Base-by-base conservation (phyloP, 73 alveolate genomes). In the Paramecium biaurelia region DNA sequence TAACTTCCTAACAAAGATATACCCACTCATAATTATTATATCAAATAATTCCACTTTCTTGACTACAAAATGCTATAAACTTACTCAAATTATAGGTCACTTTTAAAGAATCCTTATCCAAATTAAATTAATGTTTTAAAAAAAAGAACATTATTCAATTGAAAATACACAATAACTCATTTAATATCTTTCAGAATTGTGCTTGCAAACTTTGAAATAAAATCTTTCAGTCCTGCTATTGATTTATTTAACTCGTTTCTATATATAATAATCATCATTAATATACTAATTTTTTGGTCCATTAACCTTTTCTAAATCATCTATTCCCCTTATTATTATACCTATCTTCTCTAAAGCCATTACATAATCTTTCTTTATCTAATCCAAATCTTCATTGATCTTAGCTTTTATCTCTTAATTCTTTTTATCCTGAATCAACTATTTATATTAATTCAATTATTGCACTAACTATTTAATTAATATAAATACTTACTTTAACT, bases 271-370 rank as follows among this genome's bases (percentile, higher is more conserved):
- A 38, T 6, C 12, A 38, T 63, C 0, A 63, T 30, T 12, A 15
- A 58, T 24, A 4, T 63, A 63, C 84, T 63, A 63, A 63, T 63
- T 63, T 63, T 63, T 63, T 2, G 84, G 84, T 2, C 84, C 84
- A 63, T 21, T 58, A 2, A 58, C 37, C 21, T 58, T 58, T 58
- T 58, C 76, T 58, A 58, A 58, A 58, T 58, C 76, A 7, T 58
- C 76, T 58, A 63, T 63, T 0, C 84, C 49, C 12, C 84, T 63
- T 26, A 63, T 63, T 9, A 63, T 26, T 63, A 63, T 63, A 3
- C 84, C 84, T 12, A 63, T 63, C 84, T 63, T 63, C 12, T 63
- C 84, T 23, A 63, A 63, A 26, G 84, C 84, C 84, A 63, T 63
- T 11, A 63, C 84, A 24, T 63, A 63, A 63, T 63, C 84, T 24